Conservation (phyloP, 371 early-diverging fungal genomes). For the Mortierella sp. region DNA sequence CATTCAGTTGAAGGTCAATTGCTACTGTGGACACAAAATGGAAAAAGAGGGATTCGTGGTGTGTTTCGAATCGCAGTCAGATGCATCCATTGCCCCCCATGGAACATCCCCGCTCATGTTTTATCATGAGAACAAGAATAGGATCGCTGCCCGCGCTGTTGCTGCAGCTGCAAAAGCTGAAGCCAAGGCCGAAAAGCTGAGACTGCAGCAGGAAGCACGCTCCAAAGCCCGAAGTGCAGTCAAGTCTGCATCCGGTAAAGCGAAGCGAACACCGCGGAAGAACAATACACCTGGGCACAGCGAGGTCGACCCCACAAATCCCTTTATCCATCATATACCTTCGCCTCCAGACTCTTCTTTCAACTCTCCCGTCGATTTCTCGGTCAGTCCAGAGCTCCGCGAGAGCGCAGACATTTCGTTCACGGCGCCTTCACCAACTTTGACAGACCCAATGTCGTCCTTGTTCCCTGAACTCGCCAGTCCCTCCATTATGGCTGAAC, state of each 20-base stretch:
- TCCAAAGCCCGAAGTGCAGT: conserved; percentile 27
- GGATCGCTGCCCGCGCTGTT: conserved; percentile 41
- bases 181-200: conserved; percentile 17
- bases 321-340: conserved; percentile 37
- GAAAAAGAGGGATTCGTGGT: conserved; percentile 54
- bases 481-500: no score
- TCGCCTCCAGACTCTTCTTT: conserved; percentile 41
- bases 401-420: conserved; percentile 43
- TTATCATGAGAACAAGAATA: conserved; percentile 53
- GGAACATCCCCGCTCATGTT: conserved; percentile 50
- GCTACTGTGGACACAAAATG: conserved; percentile 53
- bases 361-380: conserved; percentile 38
- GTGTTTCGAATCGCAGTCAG: conserved; percentile 47
- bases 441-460: conserved; percentile 45
- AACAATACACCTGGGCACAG: conserved; percentile 30
- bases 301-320: no score
- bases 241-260: conserved; percentile 33
- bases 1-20: conserved; percentile 54
- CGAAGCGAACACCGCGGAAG: conserved; percentile 34
- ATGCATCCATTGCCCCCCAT: conserved; percentile 44
- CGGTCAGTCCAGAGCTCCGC: conserved; percentile 39
- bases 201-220: conserved; percentile 11
- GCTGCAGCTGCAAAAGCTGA: conserved; percentile 34
- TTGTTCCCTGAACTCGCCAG: conserved; percentile 42
- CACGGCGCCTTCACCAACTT: conserved; percentile 48